phyloP scores from a whole-genome alignment of 1,284 basidiomycete genomes.

The Farysia itapuensis region DNA sequence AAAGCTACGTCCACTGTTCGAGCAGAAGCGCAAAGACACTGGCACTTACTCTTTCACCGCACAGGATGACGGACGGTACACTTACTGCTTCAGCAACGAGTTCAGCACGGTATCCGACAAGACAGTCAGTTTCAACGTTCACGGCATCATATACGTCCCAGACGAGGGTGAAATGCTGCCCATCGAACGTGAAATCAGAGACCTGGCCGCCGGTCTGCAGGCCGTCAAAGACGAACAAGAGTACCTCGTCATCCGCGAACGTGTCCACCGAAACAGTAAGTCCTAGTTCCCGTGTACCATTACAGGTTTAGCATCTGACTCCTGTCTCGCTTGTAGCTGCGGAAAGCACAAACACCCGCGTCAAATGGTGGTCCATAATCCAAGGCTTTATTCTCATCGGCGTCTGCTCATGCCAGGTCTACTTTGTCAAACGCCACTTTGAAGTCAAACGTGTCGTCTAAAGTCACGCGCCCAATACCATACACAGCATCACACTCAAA shows the following conservation, averaged over 20 bases:
- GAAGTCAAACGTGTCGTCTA: slow-evolving; percentile 45
- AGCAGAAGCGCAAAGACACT: slow-evolving; percentile 82
- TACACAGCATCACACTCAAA: background rate
- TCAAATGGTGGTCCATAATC: slow-evolving; percentile 98
- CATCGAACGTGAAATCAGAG: slow-evolving; percentile 91
- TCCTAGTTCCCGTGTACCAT: slow-evolving; percentile 3
- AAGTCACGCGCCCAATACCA: background rate
- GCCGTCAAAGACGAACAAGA: slow-evolving; percentile 98
- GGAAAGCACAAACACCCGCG: slow-evolving; percentile 75
- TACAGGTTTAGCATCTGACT: background rate
- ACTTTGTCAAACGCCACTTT: slow-evolving; percentile 79
- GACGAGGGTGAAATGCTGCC: slow-evolving; percentile 75
- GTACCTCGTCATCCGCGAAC: slow-evolving; percentile 93
- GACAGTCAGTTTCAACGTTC: slow-evolving; percentile 97
- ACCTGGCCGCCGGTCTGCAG: slow-evolving; percentile 79
- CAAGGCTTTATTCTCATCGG: slow-evolving; percentile 84
- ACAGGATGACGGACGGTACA: slow-evolving; percentile 79
- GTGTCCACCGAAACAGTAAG: slow-evolving; percentile 81
- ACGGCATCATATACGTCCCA: slow-evolving; percentile 88
- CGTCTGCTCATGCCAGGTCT: slow-evolving; percentile 94
- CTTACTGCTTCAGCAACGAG: slow-evolving; percentile 98
- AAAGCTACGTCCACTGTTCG: slow-evolving; percentile 69
- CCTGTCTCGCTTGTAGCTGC: slow-evolving; percentile 52
- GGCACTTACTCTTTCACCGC: slow-evolving; percentile 87
- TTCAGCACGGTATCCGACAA: slow-evolving; percentile 95